These are phyloP conservation scores for Furcasterigmium furcatum DNA, from an alignment of 2,329 filamentous ascomycete species.

Conservation along the genomic window DNA sequence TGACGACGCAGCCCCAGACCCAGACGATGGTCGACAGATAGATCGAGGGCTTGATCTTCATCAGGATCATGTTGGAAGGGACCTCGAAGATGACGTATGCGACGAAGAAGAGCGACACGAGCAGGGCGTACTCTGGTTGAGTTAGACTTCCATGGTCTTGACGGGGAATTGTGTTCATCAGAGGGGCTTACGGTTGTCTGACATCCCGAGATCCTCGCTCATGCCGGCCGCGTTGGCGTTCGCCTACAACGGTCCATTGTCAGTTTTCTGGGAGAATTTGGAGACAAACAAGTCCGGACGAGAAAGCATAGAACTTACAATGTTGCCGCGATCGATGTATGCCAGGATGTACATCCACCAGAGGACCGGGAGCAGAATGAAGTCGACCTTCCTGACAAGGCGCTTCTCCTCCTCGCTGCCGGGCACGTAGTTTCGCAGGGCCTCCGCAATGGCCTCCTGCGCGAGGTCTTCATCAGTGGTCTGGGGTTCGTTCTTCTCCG, in stretches of 20 bases:
- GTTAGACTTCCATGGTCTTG: not conserved
- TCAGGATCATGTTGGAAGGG: constrained; percentile 42
- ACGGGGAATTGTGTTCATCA: not conserved
- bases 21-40: constrained; percentile 10
- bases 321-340: constrained; percentile 22
- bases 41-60: constrained; percentile 29
- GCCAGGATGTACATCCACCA: constrained; percentile 19
- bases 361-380: constrained; percentile 6
- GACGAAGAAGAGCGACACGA: constrained; percentile 52
- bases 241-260: constrained; percentile 19
- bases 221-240: constrained; percentile 50
- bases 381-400: constrained; percentile 14
- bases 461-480: not conserved
- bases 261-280: not conserved
- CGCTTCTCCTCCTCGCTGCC: constrained; percentile 16
- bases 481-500: too few relatives aligned
- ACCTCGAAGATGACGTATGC: constrained; percentile 39
- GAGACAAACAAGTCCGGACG: too few relatives aligned
- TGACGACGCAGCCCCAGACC: constrained; percentile 19
- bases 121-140: constrained; percentile 38
- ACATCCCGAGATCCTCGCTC: constrained; percentile 39
- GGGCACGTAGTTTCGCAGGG: constrained; percentile 21
- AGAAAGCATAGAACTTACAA: constrained; percentile 17
- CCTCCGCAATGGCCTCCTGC: constrained; percentile 9
- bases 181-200: constrained; percentile 24